Evolutionary conservation across 257 asterid genomes (phyloP).

Genomic region (Primulina eburnea): DNA sequence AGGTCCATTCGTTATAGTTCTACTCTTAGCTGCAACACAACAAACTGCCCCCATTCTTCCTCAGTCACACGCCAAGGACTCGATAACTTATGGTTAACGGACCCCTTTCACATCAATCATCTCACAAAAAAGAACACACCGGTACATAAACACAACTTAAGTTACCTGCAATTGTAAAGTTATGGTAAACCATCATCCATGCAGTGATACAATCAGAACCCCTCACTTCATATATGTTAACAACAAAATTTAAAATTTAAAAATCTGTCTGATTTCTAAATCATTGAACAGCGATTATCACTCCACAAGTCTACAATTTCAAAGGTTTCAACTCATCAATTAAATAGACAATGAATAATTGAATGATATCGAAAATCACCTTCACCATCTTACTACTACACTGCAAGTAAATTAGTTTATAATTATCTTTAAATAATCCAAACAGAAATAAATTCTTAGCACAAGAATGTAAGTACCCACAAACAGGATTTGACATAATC

Average conservation of each 20-base stretch:
- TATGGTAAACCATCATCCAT: conserved; percentile 17
- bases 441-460: not conserved
- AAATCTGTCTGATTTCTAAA: not conserved
- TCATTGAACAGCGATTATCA: not conserved
- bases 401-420: not conserved
- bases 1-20: conserved; percentile 61
- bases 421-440: not conserved
- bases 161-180: conserved; percentile 32
- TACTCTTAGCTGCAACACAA: conserved; percentile 87
- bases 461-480: not conserved
- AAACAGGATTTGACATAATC: conserved; percentile 5
- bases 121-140: conserved; percentile 4
- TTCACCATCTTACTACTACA: not conserved
- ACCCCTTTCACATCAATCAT: conserved; percentile 29
- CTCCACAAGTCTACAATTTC: not conserved
- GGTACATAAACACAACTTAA: conserved; percentile 20
- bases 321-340: not conserved
- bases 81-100: conserved; percentile 11
- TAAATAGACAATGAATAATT: too few relatives aligned
- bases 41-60: conserved; percentile 93
- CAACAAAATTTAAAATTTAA: too few relatives aligned
- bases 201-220: not conserved
- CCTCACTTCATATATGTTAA: not conserved
- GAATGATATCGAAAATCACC: not conserved
- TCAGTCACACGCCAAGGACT: conserved; percentile 31